Conservation (phyloP, 495 filamentous ascomycete species). For the Parmelia sp. region DNA sequence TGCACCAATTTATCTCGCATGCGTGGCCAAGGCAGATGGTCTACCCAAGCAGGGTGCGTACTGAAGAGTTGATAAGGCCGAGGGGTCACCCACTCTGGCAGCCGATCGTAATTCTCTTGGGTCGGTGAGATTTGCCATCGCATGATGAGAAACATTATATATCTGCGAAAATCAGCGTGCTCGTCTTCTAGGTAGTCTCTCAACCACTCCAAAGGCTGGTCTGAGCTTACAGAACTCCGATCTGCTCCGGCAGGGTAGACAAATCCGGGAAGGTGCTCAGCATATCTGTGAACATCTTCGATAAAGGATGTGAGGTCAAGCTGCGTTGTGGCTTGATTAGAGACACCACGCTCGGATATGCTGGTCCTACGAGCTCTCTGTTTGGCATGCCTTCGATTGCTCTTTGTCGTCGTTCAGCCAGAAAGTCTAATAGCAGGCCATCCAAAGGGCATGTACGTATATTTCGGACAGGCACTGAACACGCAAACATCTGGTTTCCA, state of each 20-base stretch:
- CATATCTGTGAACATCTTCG: slow-evolving; percentile 77
- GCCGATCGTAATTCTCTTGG: slow-evolving; percentile 61
- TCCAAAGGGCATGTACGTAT: slow-evolving; percentile 69
- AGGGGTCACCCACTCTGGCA: slow-evolving; percentile 63
- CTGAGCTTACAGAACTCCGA: slow-evolving; percentile 52
- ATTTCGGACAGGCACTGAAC: slow-evolving; percentile 51
- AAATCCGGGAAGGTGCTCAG: slow-evolving; percentile 68
- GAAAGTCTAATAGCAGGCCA: slow-evolving; percentile 66
- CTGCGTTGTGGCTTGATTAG: slow-evolving; percentile 60
- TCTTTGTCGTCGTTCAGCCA: slow-evolving; percentile 58
- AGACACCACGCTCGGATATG: slow-evolving; percentile 68
- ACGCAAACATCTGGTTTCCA: slow-evolving; percentile 25
- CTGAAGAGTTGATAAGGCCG: slow-evolving; percentile 52
- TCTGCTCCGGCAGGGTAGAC: slow-evolving; percentile 61
- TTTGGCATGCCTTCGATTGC: slow-evolving; percentile 53
- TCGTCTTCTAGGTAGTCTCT: neutral
- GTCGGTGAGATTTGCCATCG: slow-evolving; percentile 75
- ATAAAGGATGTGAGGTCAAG: slow-evolving; percentile 61
- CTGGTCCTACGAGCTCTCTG: slow-evolving; percentile 60
- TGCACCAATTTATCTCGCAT: slow-evolving; percentile 54
- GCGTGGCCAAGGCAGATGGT: slow-evolving; percentile 66
- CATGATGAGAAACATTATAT: slow-evolving; percentile 77
- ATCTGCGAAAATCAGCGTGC: slow-evolving; percentile 29
- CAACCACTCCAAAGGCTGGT: neutral
- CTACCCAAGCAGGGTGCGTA: slow-evolving; percentile 69